Evolutionary conservation across 108 stramenopile species (phyloP).

Genomic region (Cyclostephanos tholiformis): DNA sequence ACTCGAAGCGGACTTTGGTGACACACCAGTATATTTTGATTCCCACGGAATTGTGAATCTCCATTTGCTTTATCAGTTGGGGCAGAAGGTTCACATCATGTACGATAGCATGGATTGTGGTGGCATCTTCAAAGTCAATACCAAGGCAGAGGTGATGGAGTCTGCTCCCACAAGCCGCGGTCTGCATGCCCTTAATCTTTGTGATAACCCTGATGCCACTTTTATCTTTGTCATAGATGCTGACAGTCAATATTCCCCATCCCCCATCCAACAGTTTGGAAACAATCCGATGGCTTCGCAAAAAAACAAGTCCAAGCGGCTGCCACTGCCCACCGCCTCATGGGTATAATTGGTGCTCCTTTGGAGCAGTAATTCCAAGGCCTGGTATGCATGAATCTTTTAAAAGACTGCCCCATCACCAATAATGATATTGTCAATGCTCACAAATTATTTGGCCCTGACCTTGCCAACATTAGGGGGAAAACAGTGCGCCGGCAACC

Average conservation of each 20-base stretch:
- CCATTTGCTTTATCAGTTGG: conserved; percentile 24
- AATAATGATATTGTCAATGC: conserved; percentile 36
- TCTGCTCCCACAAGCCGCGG: not conserved
- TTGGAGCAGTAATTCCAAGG: not conserved
- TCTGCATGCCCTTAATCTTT: not conserved
- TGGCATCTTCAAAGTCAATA: no score
- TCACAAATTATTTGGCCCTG: conserved; percentile 35
- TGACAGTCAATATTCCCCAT: not conserved
- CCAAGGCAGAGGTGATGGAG: not conserved
- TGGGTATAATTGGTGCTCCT: conserved; percentile 9
- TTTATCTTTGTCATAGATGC: not conserved
- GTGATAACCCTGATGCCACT: not conserved
- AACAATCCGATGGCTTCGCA: conserved; percentile 5
- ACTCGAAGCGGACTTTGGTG: no score
- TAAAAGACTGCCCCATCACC: conserved; percentile 48
- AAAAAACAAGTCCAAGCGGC: conserved; percentile 7
- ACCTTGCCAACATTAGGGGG: conserved; percentile 22
- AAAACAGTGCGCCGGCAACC: conserved; percentile 22
- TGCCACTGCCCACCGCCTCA: not conserved
- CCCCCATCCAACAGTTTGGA: not conserved
- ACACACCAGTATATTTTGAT: conserved; percentile 39
- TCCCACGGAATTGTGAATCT: conserved; percentile 48
- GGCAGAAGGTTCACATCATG: conserved; percentile 2
- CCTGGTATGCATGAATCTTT: conserved; percentile 16
- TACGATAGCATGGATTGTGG: conserved; percentile 20